These are phyloP conservation scores for Aureobasidium sp. DNA, from an alignment of 2,329 filamentous ascomycete species.

Conservation along the genomic window DNA sequence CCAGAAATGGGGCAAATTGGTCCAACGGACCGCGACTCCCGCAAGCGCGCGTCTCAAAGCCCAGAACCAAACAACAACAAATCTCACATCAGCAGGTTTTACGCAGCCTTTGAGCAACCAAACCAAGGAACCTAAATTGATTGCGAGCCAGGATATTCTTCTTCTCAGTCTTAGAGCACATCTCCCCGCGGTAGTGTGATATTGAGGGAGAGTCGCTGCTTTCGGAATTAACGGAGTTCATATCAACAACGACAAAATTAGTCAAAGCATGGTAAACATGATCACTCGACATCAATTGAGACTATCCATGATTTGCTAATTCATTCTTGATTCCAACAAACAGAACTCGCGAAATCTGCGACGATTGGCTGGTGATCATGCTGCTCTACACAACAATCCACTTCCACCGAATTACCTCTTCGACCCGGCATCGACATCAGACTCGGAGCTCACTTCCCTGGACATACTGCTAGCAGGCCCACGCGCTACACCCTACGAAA, in stretches of 20 bases:
- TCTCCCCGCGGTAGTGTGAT: neutral
- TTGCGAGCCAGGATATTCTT: neutral
- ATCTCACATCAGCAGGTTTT: slow-evolving; percentile 1
- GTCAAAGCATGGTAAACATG: neutral
- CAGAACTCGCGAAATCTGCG: slow-evolving; percentile 47
- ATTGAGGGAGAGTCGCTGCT: neutral
- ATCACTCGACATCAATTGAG: neutral
- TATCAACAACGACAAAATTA: neutral
- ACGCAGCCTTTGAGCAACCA: neutral
- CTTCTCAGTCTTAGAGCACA: neutral
- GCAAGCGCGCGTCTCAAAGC: neutral
- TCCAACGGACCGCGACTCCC: neutral
- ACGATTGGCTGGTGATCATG: slow-evolving; percentile 54
- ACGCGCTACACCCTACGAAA: slow-evolving; percentile 52
- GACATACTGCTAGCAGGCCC: slow-evolving; percentile 54
- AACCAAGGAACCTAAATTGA: neutral
- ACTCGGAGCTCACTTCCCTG: slow-evolving; percentile 52
- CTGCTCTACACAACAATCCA: slow-evolving; percentile 46
- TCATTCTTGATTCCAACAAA: neutral
- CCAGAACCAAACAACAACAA: slow-evolving; percentile 8
- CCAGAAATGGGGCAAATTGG: neutral
- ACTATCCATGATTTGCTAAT: neutral
- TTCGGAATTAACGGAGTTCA: neutral
- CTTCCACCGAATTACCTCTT: slow-evolving; percentile 59
- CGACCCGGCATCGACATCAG: slow-evolving; percentile 32